Evolutionary conservation across 768 basidiomycete species (phyloP), one percentile per base, ranked within the genome.

Genomic region (Mycena floridula): DNA sequence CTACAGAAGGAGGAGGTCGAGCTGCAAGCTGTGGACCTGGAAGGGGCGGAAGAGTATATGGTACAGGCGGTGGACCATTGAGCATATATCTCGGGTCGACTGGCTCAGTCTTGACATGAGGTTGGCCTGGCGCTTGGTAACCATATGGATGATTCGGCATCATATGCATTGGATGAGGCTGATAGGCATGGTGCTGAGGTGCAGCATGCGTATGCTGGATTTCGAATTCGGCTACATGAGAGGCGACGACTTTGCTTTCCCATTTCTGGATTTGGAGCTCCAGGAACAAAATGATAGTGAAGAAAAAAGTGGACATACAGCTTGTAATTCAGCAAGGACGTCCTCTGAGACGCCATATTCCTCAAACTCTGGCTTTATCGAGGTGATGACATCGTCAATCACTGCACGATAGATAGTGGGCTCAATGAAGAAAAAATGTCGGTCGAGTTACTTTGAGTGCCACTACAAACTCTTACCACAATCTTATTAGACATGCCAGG

Each of bases 291-390:
- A 52, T 35, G 42, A 57, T 49, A 46, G 48, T 45, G 46, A 35
- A 37, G 37, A 45, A 47, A 46, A 30, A 6, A 41, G 51, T 22
- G 30, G 41, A 28, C 48, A 39, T 69, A 95, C 94, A 52, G 81
- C 79, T 67, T 95, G 90, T 45, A 99, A 71, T 41, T 90, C 85
- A 53, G 82, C 81, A 38, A 97, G 72, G 46, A 98, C 85, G 16
- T 92, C 89, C 62, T 97, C 87, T 60, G 82, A 75, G 51, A 99
- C 87, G 49, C 96, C 96, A 57, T 88, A 93, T 60, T 95, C 92
- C 61, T 98, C 94, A 67, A 98, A 99, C 61, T 97, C 94, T 64
- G 81, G 70, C 69, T 88, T 89, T 71, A 95, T 88, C 54, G 76
- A 72, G 25, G 69, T 66, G 55, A 98, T 86, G 53, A 98, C 94